Evolutionary conservation across 1,284 basidiomycete genomes (phyloP).

Genomic region (Rhodotorula sp.): DNA sequence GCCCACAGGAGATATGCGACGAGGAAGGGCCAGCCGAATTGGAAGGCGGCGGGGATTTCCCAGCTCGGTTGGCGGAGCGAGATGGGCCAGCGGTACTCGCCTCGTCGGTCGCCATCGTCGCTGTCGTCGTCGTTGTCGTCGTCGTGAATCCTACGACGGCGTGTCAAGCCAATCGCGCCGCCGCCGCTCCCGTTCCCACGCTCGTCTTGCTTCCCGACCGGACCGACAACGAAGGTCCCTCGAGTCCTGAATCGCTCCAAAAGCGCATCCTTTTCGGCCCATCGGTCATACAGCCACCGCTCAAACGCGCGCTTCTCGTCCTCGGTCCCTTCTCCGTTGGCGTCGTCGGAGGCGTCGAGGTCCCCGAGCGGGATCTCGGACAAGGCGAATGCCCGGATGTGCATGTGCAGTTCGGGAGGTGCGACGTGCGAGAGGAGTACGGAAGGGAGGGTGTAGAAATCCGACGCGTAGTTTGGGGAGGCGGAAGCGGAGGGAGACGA

Average conservation of each 20-base stretch:
- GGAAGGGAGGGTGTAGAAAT: conserved; percentile 82
- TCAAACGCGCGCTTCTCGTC: conserved; percentile 74
- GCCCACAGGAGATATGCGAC: not conserved
- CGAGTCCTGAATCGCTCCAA: conserved; percentile 21
- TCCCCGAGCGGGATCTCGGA: conserved; percentile 33
- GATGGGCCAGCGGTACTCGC: conserved; percentile 11
- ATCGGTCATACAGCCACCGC: conserved; percentile 74
- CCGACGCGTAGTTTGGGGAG: conserved; percentile 61
- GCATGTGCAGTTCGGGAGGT: conserved; percentile 83
- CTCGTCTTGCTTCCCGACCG: not conserved
- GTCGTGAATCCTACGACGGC: not conserved
- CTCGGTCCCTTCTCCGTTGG: conserved; percentile 59
- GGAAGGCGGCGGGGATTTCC: conserved; percentile 17
- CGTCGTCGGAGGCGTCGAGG: not conserved
- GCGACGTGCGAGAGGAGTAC: conserved; percentile 71
- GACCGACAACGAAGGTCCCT: conserved; percentile 7
- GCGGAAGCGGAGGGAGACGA: not conserved
- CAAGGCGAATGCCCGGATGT: conserved; percentile 74
- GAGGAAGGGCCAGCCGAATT: conserved; percentile 8
- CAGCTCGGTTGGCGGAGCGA: conserved; percentile 2
- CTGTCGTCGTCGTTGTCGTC: not conserved
- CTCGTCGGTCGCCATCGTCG: conserved; percentile 3
- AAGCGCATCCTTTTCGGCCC: conserved; percentile 78
- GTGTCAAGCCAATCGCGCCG: not conserved
- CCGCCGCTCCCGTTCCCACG: not conserved